Evolutionary conservation across 2,329 filamentous ascomycete species (phyloP).

Genomic region (Penicillium sp.): DNA sequence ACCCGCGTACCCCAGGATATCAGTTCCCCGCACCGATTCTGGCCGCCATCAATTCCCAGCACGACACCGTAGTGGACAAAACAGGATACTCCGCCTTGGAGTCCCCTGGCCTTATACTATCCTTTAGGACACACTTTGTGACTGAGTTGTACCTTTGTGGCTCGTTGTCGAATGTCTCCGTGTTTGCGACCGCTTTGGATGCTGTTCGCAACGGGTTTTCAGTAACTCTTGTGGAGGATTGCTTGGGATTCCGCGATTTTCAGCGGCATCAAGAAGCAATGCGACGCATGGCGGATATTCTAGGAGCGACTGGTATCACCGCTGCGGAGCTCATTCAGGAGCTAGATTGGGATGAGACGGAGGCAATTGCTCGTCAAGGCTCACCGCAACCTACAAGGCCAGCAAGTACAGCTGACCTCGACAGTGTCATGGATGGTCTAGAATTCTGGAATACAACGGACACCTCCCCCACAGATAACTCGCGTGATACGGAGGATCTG

Average conservation of each 20-base stretch:
- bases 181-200: slow-evolving; percentile 88
- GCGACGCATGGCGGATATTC: slow-evolving; percentile 67
- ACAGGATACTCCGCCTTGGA: slow-evolving; percentile 86
- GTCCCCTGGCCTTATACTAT: slow-evolving; percentile 67
- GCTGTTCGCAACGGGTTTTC: slow-evolving; percentile 82
- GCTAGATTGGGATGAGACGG: slow-evolving; percentile 42
- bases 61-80: slow-evolving; percentile 62
- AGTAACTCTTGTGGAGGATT: slow-evolving; percentile 86
- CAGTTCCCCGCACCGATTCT: slow-evolving; percentile 52
- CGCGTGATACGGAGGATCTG: slow-evolving; percentile 5
- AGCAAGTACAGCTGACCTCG: slow-evolving; percentile 31
- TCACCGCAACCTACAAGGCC: slow-evolving; percentile 15
- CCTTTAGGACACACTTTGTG: slow-evolving; percentile 79
- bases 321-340: slow-evolving; percentile 59
- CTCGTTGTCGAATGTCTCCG: slow-evolving; percentile 78
- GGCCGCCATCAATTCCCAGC: slow-evolving; percentile 49
- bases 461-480: slow-evolving; percentile 4
- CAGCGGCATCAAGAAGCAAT: slow-evolving; percentile 69
- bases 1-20: slow-evolving; percentile 43
- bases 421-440: slow-evolving; percentile 36
- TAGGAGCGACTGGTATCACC: slow-evolving; percentile 66
- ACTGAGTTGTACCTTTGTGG: slow-evolving; percentile 90
- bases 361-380: slow-evolving; percentile 33
- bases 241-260: slow-evolving; percentile 74
- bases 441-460: slow-evolving; percentile 25